These are phyloP conservation scores for Phoenix roebelenii DNA, from an alignment of 176 grass and related monocot species.

Conservation along the genomic window DNA sequence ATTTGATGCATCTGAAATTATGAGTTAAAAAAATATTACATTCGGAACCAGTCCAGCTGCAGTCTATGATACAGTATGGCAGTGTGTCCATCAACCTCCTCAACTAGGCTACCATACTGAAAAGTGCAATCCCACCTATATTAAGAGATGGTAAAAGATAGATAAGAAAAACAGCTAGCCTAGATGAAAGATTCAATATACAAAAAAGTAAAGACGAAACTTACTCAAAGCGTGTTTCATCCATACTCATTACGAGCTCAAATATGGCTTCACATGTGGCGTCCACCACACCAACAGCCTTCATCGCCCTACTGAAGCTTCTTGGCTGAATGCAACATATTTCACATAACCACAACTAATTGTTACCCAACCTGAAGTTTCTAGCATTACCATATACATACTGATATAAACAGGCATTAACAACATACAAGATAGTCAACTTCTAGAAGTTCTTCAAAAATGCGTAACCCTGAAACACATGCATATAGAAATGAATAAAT, in stretches of 20 bases:
- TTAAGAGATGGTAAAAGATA: slow-evolving; percentile 22
- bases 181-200: slow-evolving; percentile 9
- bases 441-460: slow-evolving; percentile 84
- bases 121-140: slow-evolving; percentile 98
- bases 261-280: slow-evolving; percentile 87
- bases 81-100: slow-evolving; percentile 99
- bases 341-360: too few species aligned
- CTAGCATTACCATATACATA: not conserved
- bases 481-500: not conserved
- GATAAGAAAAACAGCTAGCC: slow-evolving; percentile 8
- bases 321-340: slow-evolving; percentile 53
- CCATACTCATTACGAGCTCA: slow-evolving; percentile 98
- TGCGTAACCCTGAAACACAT: slow-evolving; percentile 62
- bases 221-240: slow-evolving; percentile 89
- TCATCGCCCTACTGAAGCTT: slow-evolving; percentile 88
- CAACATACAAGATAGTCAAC: slow-evolving; percentile 80
- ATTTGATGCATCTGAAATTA: too few species aligned
- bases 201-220: slow-evolving; percentile 5
- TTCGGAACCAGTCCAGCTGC: slow-evolving; percentile 77
- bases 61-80: slow-evolving; percentile 77
- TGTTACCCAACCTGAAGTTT: too few species aligned
- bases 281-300: slow-evolving; percentile 87
- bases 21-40: slow-evolving; percentile 32
- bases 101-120: slow-evolving; percentile 84
- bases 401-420: slow-evolving; percentile 4